Percentiles rank a stretch among this genome's conserved stretches.
Conservation (phyloP, 768 basidiomycete species). For the Lactarius akahatsu region DNA sequence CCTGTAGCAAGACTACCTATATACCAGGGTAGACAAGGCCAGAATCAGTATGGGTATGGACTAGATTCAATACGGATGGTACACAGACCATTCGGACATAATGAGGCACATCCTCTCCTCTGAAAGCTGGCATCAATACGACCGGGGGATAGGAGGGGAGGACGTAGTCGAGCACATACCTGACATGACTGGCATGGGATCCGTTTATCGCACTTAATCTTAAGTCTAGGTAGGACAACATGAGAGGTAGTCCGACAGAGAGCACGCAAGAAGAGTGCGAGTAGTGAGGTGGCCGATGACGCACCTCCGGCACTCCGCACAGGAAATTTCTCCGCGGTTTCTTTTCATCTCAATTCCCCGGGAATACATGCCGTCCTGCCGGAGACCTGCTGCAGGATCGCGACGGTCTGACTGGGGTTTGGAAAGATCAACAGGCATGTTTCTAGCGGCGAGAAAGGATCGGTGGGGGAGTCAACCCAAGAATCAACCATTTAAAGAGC, state of each 20-base stretch:
- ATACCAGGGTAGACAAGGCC: neutral
- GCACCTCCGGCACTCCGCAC: conserved; percentile 77
- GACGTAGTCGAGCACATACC: conserved; percentile 39
- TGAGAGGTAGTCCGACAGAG: conserved; percentile 9
- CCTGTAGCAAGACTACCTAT: conserved; percentile 72
- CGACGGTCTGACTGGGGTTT: conserved; percentile 45
- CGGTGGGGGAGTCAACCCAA: neutral
- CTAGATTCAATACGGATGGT: conserved; percentile 24
- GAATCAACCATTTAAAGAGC: conserved; percentile 16
- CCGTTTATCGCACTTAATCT: conserved; percentile 82
- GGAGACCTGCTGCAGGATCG: conserved; percentile 50
- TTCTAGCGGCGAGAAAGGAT: conserved; percentile 14
- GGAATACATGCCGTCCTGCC: conserved; percentile 53
- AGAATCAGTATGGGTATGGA: conserved; percentile 8
- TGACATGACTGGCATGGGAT: conserved; percentile 78
- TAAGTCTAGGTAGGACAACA: conserved; percentile 47
- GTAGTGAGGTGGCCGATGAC: conserved; percentile 38
- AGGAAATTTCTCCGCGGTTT: conserved; percentile 71
- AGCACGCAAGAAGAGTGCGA: neutral
- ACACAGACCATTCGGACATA: conserved; percentile 67
- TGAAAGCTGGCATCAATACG: conserved; percentile 30
- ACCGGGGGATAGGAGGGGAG: neutral
- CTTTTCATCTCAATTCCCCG: conserved; percentile 74
- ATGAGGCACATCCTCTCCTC: conserved; percentile 64
- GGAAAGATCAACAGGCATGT: conserved; percentile 59